Evolutionary conservation across 331 rosid genomes (phyloP).

Genomic region (Pyracantha coccinea): DNA sequence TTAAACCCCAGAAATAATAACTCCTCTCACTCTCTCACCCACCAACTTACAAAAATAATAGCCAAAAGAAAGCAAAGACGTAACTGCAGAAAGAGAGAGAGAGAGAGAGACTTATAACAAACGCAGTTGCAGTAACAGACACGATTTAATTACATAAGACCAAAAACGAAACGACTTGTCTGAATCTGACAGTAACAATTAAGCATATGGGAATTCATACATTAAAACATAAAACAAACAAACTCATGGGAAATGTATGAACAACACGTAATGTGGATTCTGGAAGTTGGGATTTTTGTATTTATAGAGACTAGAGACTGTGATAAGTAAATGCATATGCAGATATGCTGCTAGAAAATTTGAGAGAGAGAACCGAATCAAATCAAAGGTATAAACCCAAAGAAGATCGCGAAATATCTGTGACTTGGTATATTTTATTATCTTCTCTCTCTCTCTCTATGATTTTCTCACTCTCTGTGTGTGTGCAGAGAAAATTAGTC

Average conservation of each 20-base stretch:
- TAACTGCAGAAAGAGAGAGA: neutral
- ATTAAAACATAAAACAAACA: neutral
- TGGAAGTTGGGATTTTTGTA: neutral
- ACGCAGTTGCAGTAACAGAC: constrained; percentile 33
- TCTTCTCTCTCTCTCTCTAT: constrained; percentile 11
- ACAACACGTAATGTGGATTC: neutral
- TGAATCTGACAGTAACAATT: constrained; percentile 1
- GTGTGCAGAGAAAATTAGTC: neutral
- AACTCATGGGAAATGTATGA: constrained; percentile 54
- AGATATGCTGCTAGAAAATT: neutral
- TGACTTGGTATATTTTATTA: neutral
- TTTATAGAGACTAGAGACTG: constrained; percentile 20
- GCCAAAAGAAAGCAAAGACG: neutral
- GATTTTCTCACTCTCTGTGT: neutral
- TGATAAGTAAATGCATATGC: neutral
- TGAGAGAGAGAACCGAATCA: constrained; percentile 4
- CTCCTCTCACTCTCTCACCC: neutral
- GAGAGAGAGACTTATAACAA: constrained; percentile 4
- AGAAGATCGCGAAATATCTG: too few relatives aligned
- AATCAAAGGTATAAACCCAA: constrained; percentile 10
- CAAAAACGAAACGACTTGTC: neutral
- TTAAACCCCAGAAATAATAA: neutral
- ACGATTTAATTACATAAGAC: constrained; percentile 1
- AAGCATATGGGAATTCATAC: neutral
- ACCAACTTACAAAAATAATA: neutral